A percentile compares a stretch with the other conserved stretches of the same genome.
Conservation (phyloP, 352 stramenopile species). For the Blastocystis hominis region DNA sequence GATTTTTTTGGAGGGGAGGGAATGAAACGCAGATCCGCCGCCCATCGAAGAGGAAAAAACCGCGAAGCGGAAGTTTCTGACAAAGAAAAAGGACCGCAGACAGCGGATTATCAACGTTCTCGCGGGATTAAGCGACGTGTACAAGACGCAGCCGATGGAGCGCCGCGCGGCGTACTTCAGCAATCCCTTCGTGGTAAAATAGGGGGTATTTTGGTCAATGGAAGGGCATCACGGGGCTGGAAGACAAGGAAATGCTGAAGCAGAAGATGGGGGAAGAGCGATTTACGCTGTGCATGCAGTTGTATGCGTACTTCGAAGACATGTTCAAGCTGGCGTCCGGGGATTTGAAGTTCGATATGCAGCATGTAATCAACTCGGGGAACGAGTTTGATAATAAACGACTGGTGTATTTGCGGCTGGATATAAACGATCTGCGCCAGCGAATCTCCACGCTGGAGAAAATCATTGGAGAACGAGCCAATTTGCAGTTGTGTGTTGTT, state of each 20-base stretch:
- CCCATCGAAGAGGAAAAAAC: background rate
- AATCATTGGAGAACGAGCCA: background rate
- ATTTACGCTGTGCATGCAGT: conserved; percentile 21
- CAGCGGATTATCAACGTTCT: conserved; percentile 13
- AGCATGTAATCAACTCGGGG: conserved; percentile 6
- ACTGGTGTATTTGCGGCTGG: background rate
- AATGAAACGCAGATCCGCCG: background rate
- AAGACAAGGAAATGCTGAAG: background rate
- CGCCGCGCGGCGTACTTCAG: background rate
- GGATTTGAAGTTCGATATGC: background rate
- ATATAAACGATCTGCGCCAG: background rate
- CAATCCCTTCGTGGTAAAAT: conserved; percentile 3
- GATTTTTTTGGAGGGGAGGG: background rate
- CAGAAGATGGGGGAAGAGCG: conserved; percentile 19
- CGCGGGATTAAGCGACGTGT: background rate
- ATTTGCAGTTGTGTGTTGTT: background rate
- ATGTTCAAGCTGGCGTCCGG: conserved; percentile 6
- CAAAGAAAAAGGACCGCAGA: background rate
- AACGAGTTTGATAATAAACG: conserved; percentile 20
- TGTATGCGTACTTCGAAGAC: conserved; percentile 33
- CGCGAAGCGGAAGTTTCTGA: background rate
- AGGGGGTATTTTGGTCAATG: background rate
- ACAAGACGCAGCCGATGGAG: background rate
- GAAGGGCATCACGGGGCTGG: conserved; percentile 9
- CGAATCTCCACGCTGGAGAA: background rate